These are phyloP conservation scores for Karstenula rhodostoma DNA, from an alignment of 2,329 filamentous ascomycete genomes.

Conservation along the genomic window DNA sequence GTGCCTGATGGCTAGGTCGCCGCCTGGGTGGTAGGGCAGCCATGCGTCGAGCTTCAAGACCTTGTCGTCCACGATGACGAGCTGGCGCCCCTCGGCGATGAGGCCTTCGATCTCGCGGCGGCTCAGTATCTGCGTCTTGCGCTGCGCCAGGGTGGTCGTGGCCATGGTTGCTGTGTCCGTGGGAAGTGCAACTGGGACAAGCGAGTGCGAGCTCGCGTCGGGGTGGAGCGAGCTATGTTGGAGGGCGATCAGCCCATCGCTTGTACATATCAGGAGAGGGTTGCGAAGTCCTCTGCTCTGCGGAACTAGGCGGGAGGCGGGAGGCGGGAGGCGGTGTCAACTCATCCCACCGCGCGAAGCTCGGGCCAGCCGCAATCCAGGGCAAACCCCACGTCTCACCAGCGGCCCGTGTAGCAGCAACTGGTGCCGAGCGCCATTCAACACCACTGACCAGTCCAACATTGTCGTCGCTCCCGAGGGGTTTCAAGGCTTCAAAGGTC, in stretches of 20 bases:
- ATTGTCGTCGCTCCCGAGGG: neutral
- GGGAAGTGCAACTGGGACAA: neutral
- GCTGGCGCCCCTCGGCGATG: conserved; percentile 80
- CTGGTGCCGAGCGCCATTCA: neutral
- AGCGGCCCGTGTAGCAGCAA: neutral
- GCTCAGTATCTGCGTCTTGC: conserved; percentile 62
- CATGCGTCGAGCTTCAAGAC: conserved; percentile 90
- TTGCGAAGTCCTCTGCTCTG: conserved; percentile 1
- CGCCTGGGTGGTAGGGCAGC: conserved; percentile 89
- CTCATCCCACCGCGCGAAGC: conserved; percentile 16
- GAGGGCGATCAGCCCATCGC: conserved; percentile 10
- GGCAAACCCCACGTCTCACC: conserved; percentile 15
- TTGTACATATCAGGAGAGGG: neutral
- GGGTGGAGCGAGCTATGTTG: neutral
- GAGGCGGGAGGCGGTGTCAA: too few species aligned
- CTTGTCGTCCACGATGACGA: conserved; percentile 81
- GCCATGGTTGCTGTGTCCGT: conserved; percentile 33
- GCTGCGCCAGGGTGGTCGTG: conserved; percentile 40
- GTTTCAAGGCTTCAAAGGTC: neutral
- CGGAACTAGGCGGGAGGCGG: neutral
- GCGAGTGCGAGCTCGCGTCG: conserved; percentile 9
- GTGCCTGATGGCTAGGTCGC: conserved; percentile 87
- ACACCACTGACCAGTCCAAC: neutral
- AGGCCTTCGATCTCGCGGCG: conserved; percentile 77
- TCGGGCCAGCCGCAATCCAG: conserved; percentile 15